Evolutionary conservation across 2,329 filamentous ascomycete genomes (phyloP), one percentile per base, ranked within the genome.

Genomic region (Trichoderma breve): DNA sequence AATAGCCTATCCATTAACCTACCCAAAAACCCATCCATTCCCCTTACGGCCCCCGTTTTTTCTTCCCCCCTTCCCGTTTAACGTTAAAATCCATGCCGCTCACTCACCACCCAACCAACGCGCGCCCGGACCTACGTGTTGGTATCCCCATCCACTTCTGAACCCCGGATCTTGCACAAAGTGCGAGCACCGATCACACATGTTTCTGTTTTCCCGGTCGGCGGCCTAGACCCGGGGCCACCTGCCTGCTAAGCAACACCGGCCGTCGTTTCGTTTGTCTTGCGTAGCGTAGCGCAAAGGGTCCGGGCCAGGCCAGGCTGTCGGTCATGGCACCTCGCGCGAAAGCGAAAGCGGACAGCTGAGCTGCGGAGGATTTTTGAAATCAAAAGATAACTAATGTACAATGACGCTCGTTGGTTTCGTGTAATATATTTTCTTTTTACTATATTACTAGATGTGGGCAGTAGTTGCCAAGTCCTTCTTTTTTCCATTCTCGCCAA

Each of bases 131-230:
- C n/a, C 43, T 47, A 18, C 15, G 43, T 43, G 39, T n/a, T 43
- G 15, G 39, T n/a, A 43, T 18, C 18, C 34, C 34, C 34, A 36
- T 36, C 34, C 34, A 36, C 34, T 36, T 36, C 34, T 36, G 34
- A 21, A n/a, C 28, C 55, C 28, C 66, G 66, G 66, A 61, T 61
- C 57, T 61, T 70, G 53, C 8, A 7, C 34, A 28, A 70, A 70
- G 66, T 70, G 66, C 66, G 66, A 70, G 57, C 66, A 7, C 66
- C 66, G 66, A 70, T 47, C 32, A 30, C 12, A 28, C 32, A 30
- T 24, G 55, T 26, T 57, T 57, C 26, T 51, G 24, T 12, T 30
- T 51, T 21, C 18, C 15, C 26, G 7, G 7, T n/a, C 30, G 28
- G 11, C n/a, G 18, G 55, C 5, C 28, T 60, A 7, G 28, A 43